Percentiles rank a stretch among this genome's conserved stretches.
phyloP scores from a whole-genome alignment of 345 rosid species.

The Fremontodendron californicum region DNA sequence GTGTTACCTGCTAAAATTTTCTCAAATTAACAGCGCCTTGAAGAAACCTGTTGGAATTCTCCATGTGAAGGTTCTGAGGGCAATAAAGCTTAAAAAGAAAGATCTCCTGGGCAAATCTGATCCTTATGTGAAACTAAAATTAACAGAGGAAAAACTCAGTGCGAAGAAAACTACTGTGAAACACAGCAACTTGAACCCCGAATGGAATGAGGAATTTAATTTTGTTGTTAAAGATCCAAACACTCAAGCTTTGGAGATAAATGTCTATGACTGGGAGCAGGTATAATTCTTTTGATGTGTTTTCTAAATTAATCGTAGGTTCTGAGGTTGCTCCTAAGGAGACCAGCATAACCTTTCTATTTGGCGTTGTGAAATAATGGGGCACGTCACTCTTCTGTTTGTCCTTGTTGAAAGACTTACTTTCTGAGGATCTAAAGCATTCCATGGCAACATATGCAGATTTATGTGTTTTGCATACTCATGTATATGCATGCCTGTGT shows the following conservation, averaged over 20 bases:
- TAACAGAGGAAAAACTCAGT: constrained; percentile 72
- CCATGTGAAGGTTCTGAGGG: constrained; percentile 66
- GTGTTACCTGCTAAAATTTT: background rate
- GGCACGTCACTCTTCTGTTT: background rate
- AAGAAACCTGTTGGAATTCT: constrained; percentile 92
- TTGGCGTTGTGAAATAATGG: background rate
- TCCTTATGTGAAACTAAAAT: constrained; percentile 83
- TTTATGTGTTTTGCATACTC: background rate
- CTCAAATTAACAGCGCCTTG: constrained; percentile 47
- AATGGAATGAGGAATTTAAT: constrained; percentile 90
- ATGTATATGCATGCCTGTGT: background rate
- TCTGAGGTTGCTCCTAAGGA: background rate
- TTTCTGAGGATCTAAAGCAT: background rate
- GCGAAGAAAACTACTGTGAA: constrained; percentile 78
- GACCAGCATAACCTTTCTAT: background rate
- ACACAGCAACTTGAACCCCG: constrained; percentile 84
- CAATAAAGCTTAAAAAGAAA: constrained; percentile 75
- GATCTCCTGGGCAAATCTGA: constrained; percentile 89
- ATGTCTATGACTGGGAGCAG: constrained; percentile 93
- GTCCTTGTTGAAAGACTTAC: background rate
- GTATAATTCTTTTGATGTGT: constrained; percentile 24
- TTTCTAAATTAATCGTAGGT: background rate
- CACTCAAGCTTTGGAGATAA: constrained; percentile 58
- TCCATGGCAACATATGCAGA: background rate
- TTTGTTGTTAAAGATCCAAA: constrained; percentile 77